Evolutionary conservation across 805 yeast genomes (phyloP), one percentile per base, ranked within the genome.

Genomic region (Gaillardinia entomophila): DNA sequence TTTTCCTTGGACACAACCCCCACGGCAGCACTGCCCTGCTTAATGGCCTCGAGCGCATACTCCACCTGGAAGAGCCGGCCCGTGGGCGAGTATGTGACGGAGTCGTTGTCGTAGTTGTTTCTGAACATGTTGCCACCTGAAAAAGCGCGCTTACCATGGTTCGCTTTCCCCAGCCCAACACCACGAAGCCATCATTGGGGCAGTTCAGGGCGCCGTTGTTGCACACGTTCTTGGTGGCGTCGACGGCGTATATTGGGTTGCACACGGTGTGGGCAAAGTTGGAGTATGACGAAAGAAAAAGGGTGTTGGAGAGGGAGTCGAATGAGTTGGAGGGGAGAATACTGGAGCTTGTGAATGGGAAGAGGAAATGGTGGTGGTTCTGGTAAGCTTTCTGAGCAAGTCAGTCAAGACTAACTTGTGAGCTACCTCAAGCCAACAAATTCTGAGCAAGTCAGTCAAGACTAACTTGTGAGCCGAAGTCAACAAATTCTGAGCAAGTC

Each of bases 91-190:
- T 86, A 92, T 11, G 99, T 92, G 37, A 92, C 96, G 29, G 97
- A 82, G 61, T 92, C 99, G 72, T 95, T 94, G 61, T 92, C 98
- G 73, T 92, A 92, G 52, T 94, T 92, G 66, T 92, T 92, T 74
- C 98, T 87, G 59, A 92, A 92, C 98, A 54, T 53, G 40, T 24
- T 31, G n/a, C n/a, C n/a, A n/a, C 10, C 22, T 6, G 22, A 19
- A 6, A 19, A 19, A 19, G 6, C 6, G 8, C 8, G 22, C 22
- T 6, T 19, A 6, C 6, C 22, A 6, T 10, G 10, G 22, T 19
- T 19, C 22, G 22, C 8, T 19, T 19, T 10, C 22, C 22, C 22
- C 22, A 19, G 22, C 22, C 10, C 8, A 19, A 6, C 8, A 10
- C 10, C 6, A 15, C 35, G 6, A 58, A 57, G 34, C 70, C 70